phyloP scores from a whole-genome alignment of 140 eudicot genomes.

The Stevia rebaudiana region DNA sequence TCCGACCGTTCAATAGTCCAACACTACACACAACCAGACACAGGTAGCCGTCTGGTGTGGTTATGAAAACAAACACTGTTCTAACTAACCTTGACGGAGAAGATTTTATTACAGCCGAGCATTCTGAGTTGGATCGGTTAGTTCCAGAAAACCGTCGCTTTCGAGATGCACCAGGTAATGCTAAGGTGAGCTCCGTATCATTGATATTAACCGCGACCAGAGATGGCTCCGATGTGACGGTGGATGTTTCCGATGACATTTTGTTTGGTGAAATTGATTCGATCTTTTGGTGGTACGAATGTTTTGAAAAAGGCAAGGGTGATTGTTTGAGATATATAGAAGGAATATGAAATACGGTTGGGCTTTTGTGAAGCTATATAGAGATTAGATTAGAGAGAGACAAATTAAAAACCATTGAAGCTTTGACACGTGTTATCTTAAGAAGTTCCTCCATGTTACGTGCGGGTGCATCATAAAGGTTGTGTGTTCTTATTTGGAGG shows the following conservation, averaged over 20 bases:
- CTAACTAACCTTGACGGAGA: constrained; percentile 5
- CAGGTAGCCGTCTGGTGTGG: too few relatives aligned
- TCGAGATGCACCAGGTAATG: constrained; percentile 53
- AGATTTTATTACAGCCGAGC: constrained; percentile 13
- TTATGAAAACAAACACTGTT: neutral
- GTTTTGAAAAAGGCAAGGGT: constrained; percentile 17
- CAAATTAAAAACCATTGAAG: constrained; percentile 7
- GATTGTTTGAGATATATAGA: neutral
- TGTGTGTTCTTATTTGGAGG: neutral
- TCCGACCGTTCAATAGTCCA: too few relatives aligned
- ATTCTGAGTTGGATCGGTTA: constrained; percentile 10
- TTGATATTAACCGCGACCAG: constrained; percentile 15
- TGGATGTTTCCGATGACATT: constrained; percentile 31
- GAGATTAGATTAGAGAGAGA: neutral
- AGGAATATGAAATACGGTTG: neutral
- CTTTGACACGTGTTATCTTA: constrained; percentile 25
- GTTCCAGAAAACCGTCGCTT: constrained; percentile 41
- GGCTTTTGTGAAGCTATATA: constrained; percentile 1
- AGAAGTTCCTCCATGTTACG: constrained; percentile 33
- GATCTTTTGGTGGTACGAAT: neutral
- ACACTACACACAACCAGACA: too few relatives aligned
- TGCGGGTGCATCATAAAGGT: constrained; percentile 17
- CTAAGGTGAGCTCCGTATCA: constrained; percentile 74
- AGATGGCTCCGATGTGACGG: constrained; percentile 28
- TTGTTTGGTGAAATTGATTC: constrained; percentile 6